Conservation (phyloP, 148 eudicot species). For the Arbutus unedo region DNA sequence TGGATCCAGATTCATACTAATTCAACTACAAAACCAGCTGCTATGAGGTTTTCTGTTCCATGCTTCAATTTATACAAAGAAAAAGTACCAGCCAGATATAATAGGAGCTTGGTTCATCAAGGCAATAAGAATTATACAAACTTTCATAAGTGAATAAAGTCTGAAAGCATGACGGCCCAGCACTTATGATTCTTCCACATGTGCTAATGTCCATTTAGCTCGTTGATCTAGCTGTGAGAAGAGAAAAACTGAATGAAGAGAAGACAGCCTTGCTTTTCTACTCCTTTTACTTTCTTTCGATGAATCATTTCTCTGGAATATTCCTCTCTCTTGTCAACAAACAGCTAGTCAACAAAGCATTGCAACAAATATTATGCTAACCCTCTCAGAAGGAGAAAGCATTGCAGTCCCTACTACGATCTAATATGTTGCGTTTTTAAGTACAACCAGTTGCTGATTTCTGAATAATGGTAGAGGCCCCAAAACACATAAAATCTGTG, state of each 20-base stretch:
- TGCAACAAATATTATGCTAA: not conserved
- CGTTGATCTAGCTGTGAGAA: not conserved
- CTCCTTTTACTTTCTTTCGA: too few species aligned
- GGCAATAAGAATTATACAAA: not conserved
- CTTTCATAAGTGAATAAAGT: not conserved
- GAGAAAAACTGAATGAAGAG: too few species aligned
- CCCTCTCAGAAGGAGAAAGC: not conserved
- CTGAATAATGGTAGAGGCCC: not conserved
- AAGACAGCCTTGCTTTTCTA: too few species aligned
- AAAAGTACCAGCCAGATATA: not conserved
- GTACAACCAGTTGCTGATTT: not conserved
- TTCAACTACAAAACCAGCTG: not conserved
- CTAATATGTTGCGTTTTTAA: not conserved
- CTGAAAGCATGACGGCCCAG: not conserved
- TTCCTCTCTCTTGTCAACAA: not conserved
- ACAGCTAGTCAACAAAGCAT: not conserved
- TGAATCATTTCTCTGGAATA: not conserved
- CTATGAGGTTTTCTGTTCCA: not conserved
- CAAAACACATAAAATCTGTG: not conserved
- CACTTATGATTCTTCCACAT: not conserved
- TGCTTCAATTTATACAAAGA: not conserved
- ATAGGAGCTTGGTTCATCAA: not conserved
- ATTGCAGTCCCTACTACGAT: constrained; percentile 2
- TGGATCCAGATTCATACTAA: constrained; percentile 4
- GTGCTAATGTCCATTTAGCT: not conserved